Base-by-base conservation (phyloP, 192 early-diverging fungal genomes). In the Linnemannia schmuckeri region DNA sequence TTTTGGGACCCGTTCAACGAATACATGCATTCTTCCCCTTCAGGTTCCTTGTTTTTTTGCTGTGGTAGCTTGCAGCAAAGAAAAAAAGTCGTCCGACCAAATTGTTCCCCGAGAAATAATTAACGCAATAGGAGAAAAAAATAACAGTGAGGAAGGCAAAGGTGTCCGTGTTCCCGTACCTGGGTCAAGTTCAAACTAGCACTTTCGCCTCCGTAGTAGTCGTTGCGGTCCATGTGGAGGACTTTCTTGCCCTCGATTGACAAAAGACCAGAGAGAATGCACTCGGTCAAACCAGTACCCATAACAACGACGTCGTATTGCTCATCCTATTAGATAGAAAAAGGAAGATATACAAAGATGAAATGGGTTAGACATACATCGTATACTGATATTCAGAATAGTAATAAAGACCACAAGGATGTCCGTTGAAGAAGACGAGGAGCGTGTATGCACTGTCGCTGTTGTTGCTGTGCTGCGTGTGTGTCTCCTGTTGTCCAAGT, bases 191-290 rank as follows among this genome's bases (percentile, higher is more conserved):
- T 99, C 77, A 99, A 93, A 69, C 94, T 96, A 55, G 99, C 98
- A 76, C 95, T 95, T 70, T 98, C 99, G 80, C 95, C 99, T 84
- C 99, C 98, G 86, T 99, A 99, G 90, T 99, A 99, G 89, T 98
- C 97, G 89, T 99, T 97, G 77, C 96, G 93, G 90, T 97, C 96
- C 82, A 97, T 93, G 82, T 97, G 96, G 75, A 97, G 90, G n/a
- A 97, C 96, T 87, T 96, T 96, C 90, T 97, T 97, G 89, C 96
- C 96, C 84, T 97, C 96, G 40, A 97, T 95, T 10, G 96, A 96
- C 44, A 97, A 92, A 63, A 97, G 90, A 46, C 96, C 96, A 15
- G 96, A 97, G 37, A 97, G 91, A 84, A 97, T 94, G 90, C 96
- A 97, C 88, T 97, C 96, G 85, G 96, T 97, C 85, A 97, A 90